Base-by-base conservation (phyloP, 208 protist species). In the Balamuthia mandrillaris region DNA sequence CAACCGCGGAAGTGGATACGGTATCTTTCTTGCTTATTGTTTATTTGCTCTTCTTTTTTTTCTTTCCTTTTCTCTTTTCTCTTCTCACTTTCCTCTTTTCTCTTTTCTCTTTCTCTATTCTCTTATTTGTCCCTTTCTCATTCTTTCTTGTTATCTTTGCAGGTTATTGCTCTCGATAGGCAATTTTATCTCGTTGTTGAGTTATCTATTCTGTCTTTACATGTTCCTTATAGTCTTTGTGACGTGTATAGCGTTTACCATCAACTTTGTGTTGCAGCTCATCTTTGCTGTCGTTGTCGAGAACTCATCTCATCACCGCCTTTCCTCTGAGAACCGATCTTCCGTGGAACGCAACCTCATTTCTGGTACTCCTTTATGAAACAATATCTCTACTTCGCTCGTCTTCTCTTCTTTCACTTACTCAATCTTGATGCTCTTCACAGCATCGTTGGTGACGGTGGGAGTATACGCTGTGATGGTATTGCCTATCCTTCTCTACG, bases 261-360 rank as follows among this genome's bases (percentile, higher is more conserved):
- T 81, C 45, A 81, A 81, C 74, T 81, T 81, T n/a, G 49, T 81
- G 21, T 56, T 51, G n/a, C 74, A 81, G 74, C 9, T 81, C 74
- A 81, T 81, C 52, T 81, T 81, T 35, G 61, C 74, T 35, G 42
- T 81, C 31, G 74, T 21, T 63, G 49, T 81, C 31, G 1, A 51
- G 56, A 81, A 27, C 37, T 4, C 12, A 12, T 60, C 27, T 9
- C 63, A 27, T 10, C 21, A 35, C 61, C 61, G 41, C 4, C 37
- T 33, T 14, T 70, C 61, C 6, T 3, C 2, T 27, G 7, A 35
- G 29, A 2, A 70, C 2, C 37, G 29, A 5, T 72, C 31, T 0
- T 14, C 24, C 39, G 18, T 6, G 18, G 4, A 52, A 10, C 9
- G 4, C 21, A 39, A 41, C 0, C 39, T 33, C n/a, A 18, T 60